These are phyloP conservation scores for Coniella vitis DNA, from an alignment of 2,329 filamentous ascomycete species.

Conservation along the genomic window DNA sequence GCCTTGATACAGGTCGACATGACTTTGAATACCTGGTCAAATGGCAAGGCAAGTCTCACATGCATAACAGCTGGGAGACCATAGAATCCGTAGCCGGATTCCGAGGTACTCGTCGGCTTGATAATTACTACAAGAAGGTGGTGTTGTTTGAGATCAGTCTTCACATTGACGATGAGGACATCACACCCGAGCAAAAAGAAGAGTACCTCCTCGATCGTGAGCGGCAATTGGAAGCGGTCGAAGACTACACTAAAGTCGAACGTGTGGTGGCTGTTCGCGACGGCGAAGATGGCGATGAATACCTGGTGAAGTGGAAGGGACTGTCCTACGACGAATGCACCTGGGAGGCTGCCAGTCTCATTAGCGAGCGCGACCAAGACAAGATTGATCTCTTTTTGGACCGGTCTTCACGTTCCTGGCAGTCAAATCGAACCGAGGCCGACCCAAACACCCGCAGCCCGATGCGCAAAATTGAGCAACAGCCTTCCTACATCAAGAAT, in stretches of 20 bases:
- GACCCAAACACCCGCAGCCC: constrained; percentile 67
- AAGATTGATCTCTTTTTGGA: constrained; percentile 91
- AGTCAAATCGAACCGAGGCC: constrained; percentile 71
- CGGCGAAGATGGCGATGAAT: constrained; percentile 75
- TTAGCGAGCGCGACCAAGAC: constrained; percentile 72
- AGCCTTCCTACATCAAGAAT: constrained; percentile 77
- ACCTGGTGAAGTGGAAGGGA: constrained; percentile 95
- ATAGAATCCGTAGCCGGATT: constrained; percentile 67
- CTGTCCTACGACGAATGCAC: constrained; percentile 91
- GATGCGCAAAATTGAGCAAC: constrained; percentile 68
- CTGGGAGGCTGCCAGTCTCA: constrained; percentile 74
- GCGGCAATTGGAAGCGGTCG: constrained; percentile 77
- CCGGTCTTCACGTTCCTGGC: constrained; percentile 71
- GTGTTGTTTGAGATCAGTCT: constrained; percentile 75
- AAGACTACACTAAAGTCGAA: constrained; percentile 88
- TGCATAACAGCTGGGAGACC: constrained; percentile 93
- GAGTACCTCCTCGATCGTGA: constrained; percentile 95
- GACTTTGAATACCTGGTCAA: constrained; percentile 93
- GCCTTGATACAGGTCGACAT: constrained; percentile 52
- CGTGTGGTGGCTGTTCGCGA: constrained; percentile 80
- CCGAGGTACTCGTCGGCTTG: constrained; percentile 79
- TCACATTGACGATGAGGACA: constrained; percentile 64
- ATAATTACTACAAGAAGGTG: constrained; percentile 88
- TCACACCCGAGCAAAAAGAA: constrained; percentile 79
- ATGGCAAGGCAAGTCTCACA: constrained; percentile 92